Evolutionary conservation across 805 yeast genomes (phyloP).

Genomic region (Candida multigemmis): DNA sequence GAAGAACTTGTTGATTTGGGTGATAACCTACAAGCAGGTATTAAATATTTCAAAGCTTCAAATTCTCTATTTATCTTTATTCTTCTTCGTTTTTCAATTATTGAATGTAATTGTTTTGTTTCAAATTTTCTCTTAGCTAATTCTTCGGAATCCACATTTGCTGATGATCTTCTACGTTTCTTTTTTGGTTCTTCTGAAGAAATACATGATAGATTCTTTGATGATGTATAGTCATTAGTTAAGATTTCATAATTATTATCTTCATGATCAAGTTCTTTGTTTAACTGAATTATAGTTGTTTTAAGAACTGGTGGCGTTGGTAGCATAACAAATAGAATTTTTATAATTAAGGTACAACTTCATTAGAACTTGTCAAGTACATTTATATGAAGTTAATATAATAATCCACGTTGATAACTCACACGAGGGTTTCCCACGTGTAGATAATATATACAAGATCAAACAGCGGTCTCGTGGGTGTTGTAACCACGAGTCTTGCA

Average conservation of each 20-base stretch:
- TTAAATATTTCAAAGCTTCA: slow-evolving; percentile 66
- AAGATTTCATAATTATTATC: slow-evolving; percentile 34
- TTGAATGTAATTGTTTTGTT: slow-evolving; percentile 50
- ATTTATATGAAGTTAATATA: no score
- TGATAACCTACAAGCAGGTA: slow-evolving; percentile 64
- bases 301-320: slow-evolving; percentile 35
- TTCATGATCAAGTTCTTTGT: slow-evolving; percentile 32
- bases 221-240: slow-evolving; percentile 24
- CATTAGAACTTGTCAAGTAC: no score
- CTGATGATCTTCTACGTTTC: slow-evolving; percentile 30
- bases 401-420: no score
- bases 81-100: slow-evolving; percentile 72
- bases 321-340: slow-evolving; percentile 7
- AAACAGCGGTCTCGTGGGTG: no score
- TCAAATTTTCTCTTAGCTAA: slow-evolving; percentile 31
- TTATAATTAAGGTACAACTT: no score
- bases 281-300: slow-evolving; percentile 35
- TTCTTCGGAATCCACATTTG: slow-evolving; percentile 30
- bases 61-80: slow-evolving; percentile 76
- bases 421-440: no score
- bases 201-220: slow-evolving; percentile 1
- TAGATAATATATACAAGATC: no score
- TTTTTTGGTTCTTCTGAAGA: slow-evolving; percentile 12
- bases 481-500: no score
- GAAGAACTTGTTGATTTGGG: slow-evolving; percentile 15